Base-by-base conservation (phyloP, 768 basidiomycete genomes). In the Hirschioporus abietinus region DNA sequence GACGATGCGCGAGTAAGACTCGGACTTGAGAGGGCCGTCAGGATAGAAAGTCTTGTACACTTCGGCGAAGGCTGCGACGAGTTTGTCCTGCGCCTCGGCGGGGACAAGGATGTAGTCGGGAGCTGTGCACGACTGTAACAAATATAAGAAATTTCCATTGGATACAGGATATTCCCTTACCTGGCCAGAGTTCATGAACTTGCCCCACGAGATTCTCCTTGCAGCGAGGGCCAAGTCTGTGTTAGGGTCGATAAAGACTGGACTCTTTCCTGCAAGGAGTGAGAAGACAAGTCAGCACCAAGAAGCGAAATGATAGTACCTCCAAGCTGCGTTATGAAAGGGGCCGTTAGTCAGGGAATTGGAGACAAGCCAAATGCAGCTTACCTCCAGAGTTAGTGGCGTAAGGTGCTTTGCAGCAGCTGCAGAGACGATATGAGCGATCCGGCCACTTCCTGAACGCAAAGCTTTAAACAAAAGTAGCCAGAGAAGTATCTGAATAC, bases 161-260 rank as follows among this genome's bases (percentile, higher is more conserved):
- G 57, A 20, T 35, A 65, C 34, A 58, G 18, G 36, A 35, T 9
- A 52, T 26, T 63, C 8, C 58, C 69, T 26, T 64, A 78, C 78
- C 72, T 80, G 81, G 1, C 93, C 93, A 0, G 85, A 86, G 70
- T 95, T 95, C 42, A 82, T 76, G 61, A 79, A 76, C 71, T 92
- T 92, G n/a, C 92, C 92, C 91, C 91, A 94, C 36, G 93, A 74
- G 59, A 95, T 80, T n/a, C 93, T 83, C 58, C 82, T 83, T 1
- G 91, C 90, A 0, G 88, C 82, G 5, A 81, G 77, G 66, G 86
- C 80, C 63, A 94, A 76, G 72, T 95, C 88, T 65, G 84, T 86
- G 24, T 78, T 81, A 0, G 90, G 82, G 74, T 93, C 90, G 59
- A 95, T 78, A 68, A 94, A 79, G 23, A 87, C 90, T 0, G 92